phyloP scores from a whole-genome alignment of 176 grass and related monocot genomes.

The Eragrostis nindensis region DNA sequence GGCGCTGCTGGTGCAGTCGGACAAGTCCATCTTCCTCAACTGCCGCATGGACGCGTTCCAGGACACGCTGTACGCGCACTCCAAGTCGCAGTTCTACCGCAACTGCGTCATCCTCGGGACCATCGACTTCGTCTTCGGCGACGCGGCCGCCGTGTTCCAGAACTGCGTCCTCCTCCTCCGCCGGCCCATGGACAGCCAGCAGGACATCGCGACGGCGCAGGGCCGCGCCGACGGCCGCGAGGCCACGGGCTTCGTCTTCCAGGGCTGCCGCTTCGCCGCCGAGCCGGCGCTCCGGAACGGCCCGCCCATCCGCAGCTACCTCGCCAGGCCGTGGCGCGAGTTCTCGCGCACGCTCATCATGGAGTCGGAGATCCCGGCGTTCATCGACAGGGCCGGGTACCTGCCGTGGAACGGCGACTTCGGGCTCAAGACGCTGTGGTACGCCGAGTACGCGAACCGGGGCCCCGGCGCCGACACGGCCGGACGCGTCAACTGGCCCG shows the following conservation, averaged over 20 bases:
- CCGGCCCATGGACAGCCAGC: slow-evolving; percentile 78
- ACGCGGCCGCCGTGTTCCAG: slow-evolving; percentile 66
- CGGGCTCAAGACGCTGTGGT: slow-evolving; percentile 57
- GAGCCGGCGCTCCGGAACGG: slow-evolving; percentile 30
- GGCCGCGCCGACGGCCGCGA: slow-evolving; percentile 54
- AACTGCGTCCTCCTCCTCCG: slow-evolving; percentile 57
- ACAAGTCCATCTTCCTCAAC: slow-evolving; percentile 80
- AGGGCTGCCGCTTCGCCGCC: slow-evolving; percentile 48
- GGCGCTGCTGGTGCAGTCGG: slow-evolving; percentile 74
- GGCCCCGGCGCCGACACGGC: slow-evolving; percentile 47
- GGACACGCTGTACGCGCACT: slow-evolving; percentile 72
- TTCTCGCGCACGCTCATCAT: slow-evolving; percentile 70
- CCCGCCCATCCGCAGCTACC: slow-evolving; percentile 40
- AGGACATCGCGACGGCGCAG: slow-evolving; percentile 78
- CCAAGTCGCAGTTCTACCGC: slow-evolving; percentile 66
- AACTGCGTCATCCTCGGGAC: slow-evolving; percentile 64
- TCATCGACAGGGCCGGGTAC: slow-evolving; percentile 60
- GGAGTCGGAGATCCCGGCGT: slow-evolving; percentile 51
- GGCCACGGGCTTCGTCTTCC: slow-evolving; percentile 57
- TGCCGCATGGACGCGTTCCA: slow-evolving; percentile 66
- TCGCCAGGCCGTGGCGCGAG: slow-evolving; percentile 64
- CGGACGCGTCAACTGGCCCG: slow-evolving; percentile 58
- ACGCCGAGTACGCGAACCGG: slow-evolving; percentile 68
- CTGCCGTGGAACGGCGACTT: slow-evolving; percentile 60
- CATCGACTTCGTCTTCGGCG: slow-evolving; percentile 66